Percentiles rank a stretch among this genome's conserved stretches.
These are phyloP conservation scores for Trebouxia sp. DNA, from an alignment of 139 green algal species.

Conservation along the genomic window DNA sequence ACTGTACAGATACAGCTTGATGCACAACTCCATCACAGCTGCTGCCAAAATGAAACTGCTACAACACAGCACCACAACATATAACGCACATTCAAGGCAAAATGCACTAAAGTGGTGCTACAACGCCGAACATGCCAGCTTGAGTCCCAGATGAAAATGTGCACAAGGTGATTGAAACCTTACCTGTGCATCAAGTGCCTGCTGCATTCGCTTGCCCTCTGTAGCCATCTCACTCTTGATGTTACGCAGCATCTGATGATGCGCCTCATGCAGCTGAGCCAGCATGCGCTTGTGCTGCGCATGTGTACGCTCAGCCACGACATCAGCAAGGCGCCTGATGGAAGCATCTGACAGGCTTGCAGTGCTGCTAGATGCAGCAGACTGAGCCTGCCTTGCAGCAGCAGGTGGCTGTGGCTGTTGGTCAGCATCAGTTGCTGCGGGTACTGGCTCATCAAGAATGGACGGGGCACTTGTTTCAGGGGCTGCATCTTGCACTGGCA, in stretches of 20 bases:
- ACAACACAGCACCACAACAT: background rate
- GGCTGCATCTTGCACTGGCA: background rate
- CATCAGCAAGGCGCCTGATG: background rate
- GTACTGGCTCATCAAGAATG: background rate
- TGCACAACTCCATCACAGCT: background rate
- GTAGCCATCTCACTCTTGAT: constrained; percentile 45
- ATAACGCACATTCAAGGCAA: background rate
- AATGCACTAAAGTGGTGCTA: background rate
- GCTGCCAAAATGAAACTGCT: background rate
- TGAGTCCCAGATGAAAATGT: background rate
- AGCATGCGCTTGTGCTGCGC: constrained; percentile 42
- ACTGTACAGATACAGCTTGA: background rate
- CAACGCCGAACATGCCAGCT: background rate
- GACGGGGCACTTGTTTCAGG: background rate
- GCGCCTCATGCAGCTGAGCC: constrained; percentile 42
- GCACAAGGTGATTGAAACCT: background rate
- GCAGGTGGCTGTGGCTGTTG: background rate
- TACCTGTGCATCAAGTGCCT: constrained; percentile 31
- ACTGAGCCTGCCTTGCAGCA: background rate
- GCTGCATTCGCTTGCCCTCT: constrained; percentile 35
- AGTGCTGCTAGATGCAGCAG: background rate
- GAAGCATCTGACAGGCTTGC: constrained; percentile 14
- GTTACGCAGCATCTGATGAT: constrained; percentile 46
- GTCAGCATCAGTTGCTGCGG: background rate
- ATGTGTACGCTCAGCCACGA: constrained; percentile 36